A percentile compares a stretch with the other conserved stretches of the same genome.
These are phyloP conservation scores for Citrus unshiu DNA, from an alignment of 345 rosid species.

Conservation along the genomic window DNA sequence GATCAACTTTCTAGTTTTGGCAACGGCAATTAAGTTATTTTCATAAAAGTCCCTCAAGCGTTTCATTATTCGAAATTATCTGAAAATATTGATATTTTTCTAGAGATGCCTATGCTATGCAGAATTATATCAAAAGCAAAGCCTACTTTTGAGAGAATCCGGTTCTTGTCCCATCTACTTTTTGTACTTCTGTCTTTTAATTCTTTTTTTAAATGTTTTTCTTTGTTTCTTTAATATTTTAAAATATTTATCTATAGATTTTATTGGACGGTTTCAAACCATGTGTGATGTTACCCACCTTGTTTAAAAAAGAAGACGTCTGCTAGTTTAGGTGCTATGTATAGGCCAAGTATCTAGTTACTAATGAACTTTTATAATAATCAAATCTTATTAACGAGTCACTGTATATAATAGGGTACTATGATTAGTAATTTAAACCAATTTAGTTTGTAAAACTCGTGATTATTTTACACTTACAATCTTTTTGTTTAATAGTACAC, in stretches of 20 bases:
- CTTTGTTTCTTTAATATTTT: too few species aligned
- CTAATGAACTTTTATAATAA: too few species aligned
- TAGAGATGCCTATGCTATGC: background rate
- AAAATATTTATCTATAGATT: too few species aligned
- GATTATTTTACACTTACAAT: too few species aligned
- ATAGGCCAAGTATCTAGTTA: background rate
- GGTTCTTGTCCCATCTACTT: background rate
- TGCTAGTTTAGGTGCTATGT: background rate
- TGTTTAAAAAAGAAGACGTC: background rate
- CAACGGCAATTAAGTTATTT: background rate
- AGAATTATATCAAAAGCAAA: background rate
- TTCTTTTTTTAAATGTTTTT: too few species aligned
- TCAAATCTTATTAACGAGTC: too few species aligned
- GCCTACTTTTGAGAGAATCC: background rate
- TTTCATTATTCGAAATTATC: too few species aligned
- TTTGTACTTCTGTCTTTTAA: background rate
- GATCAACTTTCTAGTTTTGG: background rate
- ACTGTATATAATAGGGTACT: too few species aligned
- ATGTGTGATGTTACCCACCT: background rate
- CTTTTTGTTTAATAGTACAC: too few species aligned
- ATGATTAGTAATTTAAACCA: too few species aligned
- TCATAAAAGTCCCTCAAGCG: background rate
- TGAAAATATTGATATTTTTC: background rate
- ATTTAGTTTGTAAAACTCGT: too few species aligned
- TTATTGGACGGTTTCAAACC: background rate